Conservation (phyloP, 2,329 filamentous ascomycete species). For the Aspergillaceae sp. region DNA sequence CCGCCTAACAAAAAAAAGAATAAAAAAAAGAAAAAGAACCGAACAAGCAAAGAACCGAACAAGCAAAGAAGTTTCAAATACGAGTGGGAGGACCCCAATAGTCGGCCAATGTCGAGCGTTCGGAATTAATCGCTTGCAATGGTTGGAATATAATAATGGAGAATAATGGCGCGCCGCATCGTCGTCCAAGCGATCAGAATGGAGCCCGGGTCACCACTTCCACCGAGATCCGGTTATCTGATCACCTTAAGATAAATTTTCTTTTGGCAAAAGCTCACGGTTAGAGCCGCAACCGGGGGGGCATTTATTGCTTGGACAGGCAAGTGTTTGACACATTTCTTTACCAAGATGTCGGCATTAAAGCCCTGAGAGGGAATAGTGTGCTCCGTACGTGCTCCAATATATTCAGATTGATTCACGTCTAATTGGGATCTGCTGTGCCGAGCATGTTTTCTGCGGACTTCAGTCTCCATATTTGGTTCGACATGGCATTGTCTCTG, state of each 20-base stretch:
- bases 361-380: too few species aligned
- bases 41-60: not conserved
- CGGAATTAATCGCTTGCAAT: too few species aligned
- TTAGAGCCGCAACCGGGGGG: too few species aligned
- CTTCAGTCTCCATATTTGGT: too few species aligned
- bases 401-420: too few species aligned
- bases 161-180: not conserved
- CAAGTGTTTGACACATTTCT: too few species aligned
- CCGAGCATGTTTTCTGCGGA: too few species aligned
- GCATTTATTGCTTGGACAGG: too few species aligned
- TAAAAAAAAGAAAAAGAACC: slow-evolving; percentile 5
- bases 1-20: slow-evolving; percentile 11
- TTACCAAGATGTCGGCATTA: too few species aligned
- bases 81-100: not conserved
- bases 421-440: too few species aligned
- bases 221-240: slow-evolving; percentile 37
- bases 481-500: too few species aligned
- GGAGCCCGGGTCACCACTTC: slow-evolving; percentile 13
- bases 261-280: slow-evolving; percentile 4
- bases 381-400: too few species aligned
- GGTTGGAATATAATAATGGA: not conserved
- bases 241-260: slow-evolving; percentile 34
- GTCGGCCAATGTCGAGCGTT: not conserved
- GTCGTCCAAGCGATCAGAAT: slow-evolving; percentile 1
- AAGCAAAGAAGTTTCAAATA: not conserved